Evolutionary conservation across 2,329 filamentous ascomycete species (phyloP).

Genomic region (Ambrosiella beaveri): DNA sequence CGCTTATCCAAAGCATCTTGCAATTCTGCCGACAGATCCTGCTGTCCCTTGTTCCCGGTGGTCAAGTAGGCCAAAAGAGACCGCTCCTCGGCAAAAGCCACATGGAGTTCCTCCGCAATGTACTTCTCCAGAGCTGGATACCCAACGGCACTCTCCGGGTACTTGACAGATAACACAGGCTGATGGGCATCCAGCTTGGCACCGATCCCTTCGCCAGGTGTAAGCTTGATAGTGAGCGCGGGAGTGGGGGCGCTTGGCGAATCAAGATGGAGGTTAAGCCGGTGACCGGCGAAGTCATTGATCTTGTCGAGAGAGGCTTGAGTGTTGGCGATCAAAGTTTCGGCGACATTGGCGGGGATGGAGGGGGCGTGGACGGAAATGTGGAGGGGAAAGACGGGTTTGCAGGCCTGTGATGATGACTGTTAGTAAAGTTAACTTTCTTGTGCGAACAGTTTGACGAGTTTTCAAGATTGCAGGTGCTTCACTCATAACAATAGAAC

Average conservation of each 20-base stretch:
- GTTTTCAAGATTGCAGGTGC: too few species aligned
- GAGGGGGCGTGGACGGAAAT: conserved; percentile 58
- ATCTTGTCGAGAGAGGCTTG: conserved; percentile 75
- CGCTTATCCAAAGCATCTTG: conserved; percentile 46
- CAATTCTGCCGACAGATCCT: conserved; percentile 31
- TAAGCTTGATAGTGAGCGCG: conserved; percentile 54
- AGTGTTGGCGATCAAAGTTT: conserved; percentile 59
- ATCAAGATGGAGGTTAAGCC: conserved; percentile 33
- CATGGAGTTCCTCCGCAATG: conserved; percentile 60
- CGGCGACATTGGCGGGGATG: conserved; percentile 48
- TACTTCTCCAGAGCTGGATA: conserved; percentile 55
- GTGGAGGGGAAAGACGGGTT: conserved; percentile 70
- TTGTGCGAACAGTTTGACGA: background rate
- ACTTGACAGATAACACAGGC: conserved; percentile 59
- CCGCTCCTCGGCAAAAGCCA: conserved; percentile 74
- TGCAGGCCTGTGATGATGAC: conserved; percentile 47
- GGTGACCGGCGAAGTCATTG: conserved; percentile 66
- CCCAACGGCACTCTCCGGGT: conserved; percentile 49
- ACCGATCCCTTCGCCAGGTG: conserved; percentile 39
- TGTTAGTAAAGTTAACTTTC: background rate
- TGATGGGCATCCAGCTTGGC: conserved; percentile 51
- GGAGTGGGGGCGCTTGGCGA: conserved; percentile 19
- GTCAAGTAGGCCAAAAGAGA: conserved; percentile 61
- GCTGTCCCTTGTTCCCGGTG: conserved; percentile 27
- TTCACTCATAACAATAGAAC: background rate